Base-by-base conservation (phyloP, 2,329 filamentous ascomycete genomes). In the Grosmannia huntii region DNA sequence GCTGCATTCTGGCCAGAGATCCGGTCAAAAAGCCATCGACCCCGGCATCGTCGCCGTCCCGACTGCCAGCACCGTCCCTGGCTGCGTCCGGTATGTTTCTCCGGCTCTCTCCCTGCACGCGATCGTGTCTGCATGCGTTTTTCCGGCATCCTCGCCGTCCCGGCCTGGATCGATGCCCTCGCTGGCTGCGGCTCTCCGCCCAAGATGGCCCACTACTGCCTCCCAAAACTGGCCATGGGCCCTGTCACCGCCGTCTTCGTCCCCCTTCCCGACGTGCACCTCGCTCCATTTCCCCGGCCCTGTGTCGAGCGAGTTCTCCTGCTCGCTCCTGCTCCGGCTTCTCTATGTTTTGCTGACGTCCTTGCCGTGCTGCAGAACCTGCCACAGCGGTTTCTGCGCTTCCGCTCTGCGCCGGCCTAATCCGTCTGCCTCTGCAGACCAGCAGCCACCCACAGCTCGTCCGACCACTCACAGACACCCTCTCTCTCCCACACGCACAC, bases 51-150 rank as follows among this genome's bases (percentile, higher is more conserved):
- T n/a, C 55, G 44, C 46, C 51, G 55, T 21, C 57, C 21, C 31
- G 56, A 33, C 57, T 56, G 53, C 53, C 57, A 49, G 54, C 57
- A 33, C 57, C 53, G 50, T 62, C 51, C 3, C 52, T 46, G 57
- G 19, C 56, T 61, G 57, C 54, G 51, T 58, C 57, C 56, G 60
- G 62, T 63, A 63, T 56, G 62, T 62, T 53, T 60, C 48, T 50
- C 56, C 46, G 56, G 27, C 31, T 48, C 58, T 57, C 54, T 56
- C 48, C 10, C 51, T 11, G 21, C 57, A 57, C 58, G 62, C 62
- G 62, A 63, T 62, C 57, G 33, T 53, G 31, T 31, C 57, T 54
- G 49, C 3, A 11, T 50, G 44, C 27, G 16, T 50, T 63, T 62
- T 60, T 33, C 16, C 23, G 48, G 27, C 59, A 57, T 46, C 21